Conservation (phyloP, 2,329 filamentous ascomycete species). For the Lecanosticta acicola region DNA sequence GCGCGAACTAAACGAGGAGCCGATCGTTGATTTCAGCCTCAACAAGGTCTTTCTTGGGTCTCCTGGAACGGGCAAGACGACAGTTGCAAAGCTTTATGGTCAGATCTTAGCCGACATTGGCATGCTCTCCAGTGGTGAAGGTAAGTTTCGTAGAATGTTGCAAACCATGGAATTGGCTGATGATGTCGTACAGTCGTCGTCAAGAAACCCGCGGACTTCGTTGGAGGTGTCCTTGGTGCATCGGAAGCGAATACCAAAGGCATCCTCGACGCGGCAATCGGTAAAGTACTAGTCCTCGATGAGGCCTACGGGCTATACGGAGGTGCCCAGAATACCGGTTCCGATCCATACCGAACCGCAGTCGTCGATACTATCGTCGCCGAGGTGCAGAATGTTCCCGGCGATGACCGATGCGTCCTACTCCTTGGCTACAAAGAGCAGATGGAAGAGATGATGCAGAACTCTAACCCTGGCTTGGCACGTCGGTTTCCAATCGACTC, state of each 20-base stretch:
- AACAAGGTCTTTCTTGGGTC: slow-evolving; percentile 65
- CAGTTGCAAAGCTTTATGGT: slow-evolving; percentile 67
- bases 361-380: slow-evolving; percentile 71
- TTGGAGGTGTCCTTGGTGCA: slow-evolving; percentile 57
- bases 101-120: slow-evolving; percentile 63
- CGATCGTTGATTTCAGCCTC: slow-evolving; percentile 54
- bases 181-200: slow-evolving; percentile 52
- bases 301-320: slow-evolving; percentile 66
- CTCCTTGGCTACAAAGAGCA: slow-evolving; percentile 64
- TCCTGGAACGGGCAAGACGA: slow-evolving; percentile 74
- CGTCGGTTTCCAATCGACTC: slow-evolving; percentile 59
- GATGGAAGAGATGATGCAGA: slow-evolving; percentile 68
- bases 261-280: slow-evolving; percentile 59
- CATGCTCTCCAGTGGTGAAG: slow-evolving; percentile 18
- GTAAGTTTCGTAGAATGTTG: slow-evolving; percentile 2
- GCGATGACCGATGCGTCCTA: slow-evolving; percentile 67
- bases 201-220: slow-evolving; percentile 70
- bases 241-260: slow-evolving; percentile 68
- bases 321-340: slow-evolving; percentile 30
- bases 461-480: slow-evolving; percentile 63
- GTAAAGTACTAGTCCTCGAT: slow-evolving; percentile 75
- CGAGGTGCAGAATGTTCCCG: slow-evolving; percentile 63
- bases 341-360: slow-evolving; percentile 54
- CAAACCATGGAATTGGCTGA: neutral
- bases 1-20: slow-evolving; percentile 58